Evolutionary conservation across 106 monocot genomes (phyloP), one percentile per base, ranked within the genome.

Genomic region (Narthecium ossifragum): DNA sequence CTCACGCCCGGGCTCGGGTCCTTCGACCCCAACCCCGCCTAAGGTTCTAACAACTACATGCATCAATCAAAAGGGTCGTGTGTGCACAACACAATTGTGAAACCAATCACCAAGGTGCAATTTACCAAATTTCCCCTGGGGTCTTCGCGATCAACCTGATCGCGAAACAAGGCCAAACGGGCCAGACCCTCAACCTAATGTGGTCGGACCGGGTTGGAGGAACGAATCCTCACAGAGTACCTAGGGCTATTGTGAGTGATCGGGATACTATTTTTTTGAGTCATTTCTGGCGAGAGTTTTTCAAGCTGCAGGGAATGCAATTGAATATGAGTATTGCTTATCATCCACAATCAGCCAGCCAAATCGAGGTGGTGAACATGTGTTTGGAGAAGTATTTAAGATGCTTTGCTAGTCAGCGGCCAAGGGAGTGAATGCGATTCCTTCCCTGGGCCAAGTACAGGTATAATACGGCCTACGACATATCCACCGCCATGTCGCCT

Each of bases 221-320:
- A n/a, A n/a, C n/a, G n/a, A n/a, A n/a, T n/a, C n/a, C n/a, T n/a
- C 61, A 62, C 20, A 46, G 61, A 2, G 15, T 62, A 5, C 61
- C 61, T 9, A 43, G 9, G 1, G 45, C 43, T 9, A 62, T 62
- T 27, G 46, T 62, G 15, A 24, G 12, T 7, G 61, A 62, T 31
- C 13, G 23, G 13, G 61, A 46, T 47, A 6, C 26, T 2, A 17
- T 30, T 8, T 62, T 62, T 39, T 46, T 25, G 1, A 41, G 26
- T 31, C 3, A 8, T 27, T 62, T 62, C 25, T 62, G 45, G 61
- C 2, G 23, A 30, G 24, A n/a, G n/a, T n/a, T n/a, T n/a, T n/a
- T n/a, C n/a, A n/a, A n/a, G n/a, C n/a, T n/a, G n/a, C n/a, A n/a
- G 47, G 28, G 34, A 6, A 23, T 21, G 8, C 2, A n/a, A 8